Base-by-base conservation (phyloP, 2,329 filamentous ascomycete genomes). In the Clonostachys rhizophaga region DNA sequence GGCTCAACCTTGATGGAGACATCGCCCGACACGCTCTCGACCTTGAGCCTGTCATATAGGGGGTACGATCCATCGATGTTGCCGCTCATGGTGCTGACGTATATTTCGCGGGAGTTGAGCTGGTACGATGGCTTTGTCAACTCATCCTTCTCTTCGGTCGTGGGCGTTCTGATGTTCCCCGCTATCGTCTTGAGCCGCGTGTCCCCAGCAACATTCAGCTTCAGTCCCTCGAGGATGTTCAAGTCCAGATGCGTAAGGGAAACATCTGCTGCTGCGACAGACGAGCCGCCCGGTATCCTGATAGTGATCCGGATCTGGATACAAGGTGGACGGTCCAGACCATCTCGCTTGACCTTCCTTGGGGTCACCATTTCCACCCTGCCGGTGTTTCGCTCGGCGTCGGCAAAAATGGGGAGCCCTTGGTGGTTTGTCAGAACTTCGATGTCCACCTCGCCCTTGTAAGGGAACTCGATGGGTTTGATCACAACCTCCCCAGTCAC, bases 41-140 rank as follows among this genome's bases (percentile, higher is more conserved):
- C 57, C 16, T 63, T 60, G 12, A 81, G 66, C 33, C 68, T 58
- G 54, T 79, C 73, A 55, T 71, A 74, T 2, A 81, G 62, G 1
- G 77, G 74, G 64, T 74, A 79, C 57, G 66, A 69, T 33, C 78
- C 78, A 13, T 50, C 49, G 50, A 81, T 69, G 13, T 58, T 44
- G 8, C 72, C 73, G 2, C 72, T 67, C 4, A 68, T 65, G 16
- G 75, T 74, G 24, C 57, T 52, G 13, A 74, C 63, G 30, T 63
- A 56, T 47, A 75, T 68, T 44, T 65, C 54, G 34, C 72, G 67
- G 1, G 71, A 70, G 47, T 68, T 58, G 42, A 81, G 59, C 7
- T 53, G 51, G 57, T 73, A 78, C 1, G 61, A 9, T 30, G 56
- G 47, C 14, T 57, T 62, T 56, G 45, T 55, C 56, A 16, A 54